Evolutionary conservation across 2,329 filamentous ascomycete species (phyloP).

Genomic region (Didymosphaeria variabile): DNA sequence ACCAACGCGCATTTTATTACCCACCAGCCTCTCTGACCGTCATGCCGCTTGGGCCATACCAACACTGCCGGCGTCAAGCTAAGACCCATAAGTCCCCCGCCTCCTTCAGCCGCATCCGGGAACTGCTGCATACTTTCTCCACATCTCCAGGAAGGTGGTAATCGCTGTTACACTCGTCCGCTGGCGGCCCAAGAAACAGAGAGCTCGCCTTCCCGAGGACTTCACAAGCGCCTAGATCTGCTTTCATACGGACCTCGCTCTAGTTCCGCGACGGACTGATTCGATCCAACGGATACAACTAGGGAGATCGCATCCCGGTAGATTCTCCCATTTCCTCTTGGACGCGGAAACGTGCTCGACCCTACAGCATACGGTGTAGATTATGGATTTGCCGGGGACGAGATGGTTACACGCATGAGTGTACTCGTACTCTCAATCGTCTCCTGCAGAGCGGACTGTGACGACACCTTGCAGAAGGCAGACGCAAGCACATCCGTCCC

Average conservation of each 20-base stretch:
- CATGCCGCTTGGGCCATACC: conserved; percentile 5
- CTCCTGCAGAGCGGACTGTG: background rate
- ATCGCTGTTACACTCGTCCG: background rate
- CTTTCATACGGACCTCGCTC: background rate
- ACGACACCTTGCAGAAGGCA: background rate
- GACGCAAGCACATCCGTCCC: background rate
- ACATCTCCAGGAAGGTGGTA: background rate
- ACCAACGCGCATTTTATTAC: background rate
- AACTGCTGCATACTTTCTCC: background rate
- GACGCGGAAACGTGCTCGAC: background rate
- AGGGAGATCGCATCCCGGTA: background rate
- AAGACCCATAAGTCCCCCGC: conserved; percentile 1
- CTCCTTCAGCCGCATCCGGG: conserved; percentile 7
- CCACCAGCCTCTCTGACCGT: conserved; percentile 7
- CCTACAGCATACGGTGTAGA: background rate
- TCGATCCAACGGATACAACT: background rate
- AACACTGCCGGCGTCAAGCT: conserved; percentile 6
- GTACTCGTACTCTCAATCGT: background rate
- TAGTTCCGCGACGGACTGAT: background rate
- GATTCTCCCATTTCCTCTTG: background rate
- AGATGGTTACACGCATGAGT: background rate
- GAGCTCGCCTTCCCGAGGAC: background rate
- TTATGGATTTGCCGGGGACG: background rate
- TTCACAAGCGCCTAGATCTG: background rate
- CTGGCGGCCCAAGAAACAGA: background rate